Base-by-base conservation (phyloP, 352 stramenopile species). In the Phytophthora cryptogea region DNA sequence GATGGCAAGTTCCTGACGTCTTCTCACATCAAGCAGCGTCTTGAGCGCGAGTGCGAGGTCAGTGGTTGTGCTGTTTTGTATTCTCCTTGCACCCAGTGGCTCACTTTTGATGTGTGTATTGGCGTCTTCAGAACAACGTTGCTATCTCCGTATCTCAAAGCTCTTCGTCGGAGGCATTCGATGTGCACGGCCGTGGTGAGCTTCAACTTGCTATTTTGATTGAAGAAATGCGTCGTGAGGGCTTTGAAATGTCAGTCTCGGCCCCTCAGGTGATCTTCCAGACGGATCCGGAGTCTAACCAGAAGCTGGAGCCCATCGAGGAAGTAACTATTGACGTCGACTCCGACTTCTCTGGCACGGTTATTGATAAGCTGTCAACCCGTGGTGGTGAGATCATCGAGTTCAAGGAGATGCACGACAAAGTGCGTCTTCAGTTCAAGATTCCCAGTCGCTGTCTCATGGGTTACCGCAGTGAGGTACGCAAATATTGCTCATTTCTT, bases 151-250 rank as follows among this genome's bases (percentile, higher is more conserved):
- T 99, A 33, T 91, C 83, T 11, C 56, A 74, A 13, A 97, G 90
- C 53, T 78, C 87, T 39, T 96, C 87, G 14, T 89, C 83, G 23
- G 93, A 98, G 61, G 89, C 84, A 5, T 98, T 98, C 32, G 96
- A 98, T 50, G 97, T 99, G 1, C 92, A 98, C 69, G 97, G 94
- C 10, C 83, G 97, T 67, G 97, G 96, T 51, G 97, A 99, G 60
- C 79, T 99, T 49, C 97, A 99, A 76, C 85, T 99, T 13, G 97
- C 96, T 49, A 99, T 99, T 67, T 75, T 99, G 41, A 98, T 99
- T 35, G 97, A 99, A 70, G 96, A 98, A 70, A 99, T 99, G 97
- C 82, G 97, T 54, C 88, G 97, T 39, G 97, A 99, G 74, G 97
- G 97, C 8, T 99, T 97, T 53, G 97, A 99, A 80, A 95, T 99